Evolutionary conservation across 106 monocot species (phyloP).

Genomic region (Chionographis japonica): DNA sequence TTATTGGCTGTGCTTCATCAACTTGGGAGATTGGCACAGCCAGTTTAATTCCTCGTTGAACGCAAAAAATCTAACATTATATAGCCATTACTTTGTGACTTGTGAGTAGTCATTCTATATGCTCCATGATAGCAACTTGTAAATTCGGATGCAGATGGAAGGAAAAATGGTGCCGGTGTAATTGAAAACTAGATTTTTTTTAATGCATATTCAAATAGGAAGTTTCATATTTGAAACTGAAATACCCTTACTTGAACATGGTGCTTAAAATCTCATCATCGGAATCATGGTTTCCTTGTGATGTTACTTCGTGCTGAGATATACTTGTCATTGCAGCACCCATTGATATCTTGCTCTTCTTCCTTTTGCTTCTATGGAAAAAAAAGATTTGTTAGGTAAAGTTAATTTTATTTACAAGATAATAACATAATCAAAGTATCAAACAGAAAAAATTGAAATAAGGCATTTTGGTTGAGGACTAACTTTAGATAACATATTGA

Average conservation of each 20-base stretch:
- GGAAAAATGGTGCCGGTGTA: background rate
- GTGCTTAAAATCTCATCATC: slow-evolving; percentile 9
- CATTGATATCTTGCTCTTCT: background rate
- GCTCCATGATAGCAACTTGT: no score
- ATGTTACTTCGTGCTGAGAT: slow-evolving; percentile 9
- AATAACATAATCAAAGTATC: background rate
- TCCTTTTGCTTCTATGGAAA: slow-evolving; percentile 7
- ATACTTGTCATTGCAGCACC: background rate
- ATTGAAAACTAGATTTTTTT: background rate
- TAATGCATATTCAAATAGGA: no score
- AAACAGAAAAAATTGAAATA: no score
- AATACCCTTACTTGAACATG: slow-evolving; percentile 14
- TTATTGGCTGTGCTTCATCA: no score
- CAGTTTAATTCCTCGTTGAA: no score
- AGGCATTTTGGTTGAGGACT: no score
- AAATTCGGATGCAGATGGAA: no score
- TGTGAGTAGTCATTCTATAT: no score
- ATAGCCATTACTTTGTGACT: no score
- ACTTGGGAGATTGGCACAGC: no score
- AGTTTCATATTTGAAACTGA: background rate
- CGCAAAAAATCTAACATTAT: no score
- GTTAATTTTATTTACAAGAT: slow-evolving; percentile 1
- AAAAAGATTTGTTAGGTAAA: background rate
- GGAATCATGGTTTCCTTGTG: slow-evolving; percentile 12
- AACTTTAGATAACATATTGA: no score